Evolutionary conservation across 805 yeast species (phyloP).

Genomic region (Zygotorulaspora sp.): DNA sequence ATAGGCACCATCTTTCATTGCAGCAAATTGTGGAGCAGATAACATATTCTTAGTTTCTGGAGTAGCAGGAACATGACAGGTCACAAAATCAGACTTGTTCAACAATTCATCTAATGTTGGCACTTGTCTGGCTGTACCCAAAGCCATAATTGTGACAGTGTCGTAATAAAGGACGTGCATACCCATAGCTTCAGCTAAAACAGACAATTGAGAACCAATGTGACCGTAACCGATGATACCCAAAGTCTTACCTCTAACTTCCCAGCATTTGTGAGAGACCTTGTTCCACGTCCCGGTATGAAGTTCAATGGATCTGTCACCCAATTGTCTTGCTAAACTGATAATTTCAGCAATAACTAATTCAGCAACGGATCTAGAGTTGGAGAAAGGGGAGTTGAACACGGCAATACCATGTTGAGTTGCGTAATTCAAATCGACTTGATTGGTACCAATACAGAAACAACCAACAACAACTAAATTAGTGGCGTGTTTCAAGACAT

Average conservation of each 20-base stretch:
- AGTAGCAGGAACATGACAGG: conserved; percentile 92
- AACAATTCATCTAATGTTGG: conserved; percentile 78
- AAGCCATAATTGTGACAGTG: conserved; percentile 85
- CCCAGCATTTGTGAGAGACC: conserved; percentile 94
- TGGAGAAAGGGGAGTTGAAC: conserved; percentile 97
- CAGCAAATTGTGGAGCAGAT: conserved; percentile 84
- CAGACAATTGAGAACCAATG: conserved; percentile 95
- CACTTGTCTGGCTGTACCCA: conserved; percentile 96
- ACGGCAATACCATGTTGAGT: conserved; percentile 93
- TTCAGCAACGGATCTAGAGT: conserved; percentile 98
- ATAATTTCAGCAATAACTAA: conserved; percentile 93
- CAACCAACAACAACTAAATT: conserved; percentile 91
- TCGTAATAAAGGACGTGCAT: conserved; percentile 95
- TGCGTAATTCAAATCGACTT: conserved; percentile 88
- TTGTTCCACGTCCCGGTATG: conserved; percentile 98
- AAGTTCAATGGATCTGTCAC: conserved; percentile 93
- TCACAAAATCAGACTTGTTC: conserved; percentile 76
- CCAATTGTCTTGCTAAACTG: conserved; percentile 90
- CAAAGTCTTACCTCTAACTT: conserved; percentile 95
- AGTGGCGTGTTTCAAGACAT: conserved; percentile 77
- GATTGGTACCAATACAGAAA: conserved; percentile 99
- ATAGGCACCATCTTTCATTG: conserved; percentile 95
- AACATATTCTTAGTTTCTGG: conserved; percentile 88
- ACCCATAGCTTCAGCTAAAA: conserved; percentile 95
- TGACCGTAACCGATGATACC: conserved; percentile 98